These are phyloP conservation scores for Rhizomucor pusillus DNA, from an alignment of 371 early-diverging fungal species.

Conservation along the genomic window DNA sequence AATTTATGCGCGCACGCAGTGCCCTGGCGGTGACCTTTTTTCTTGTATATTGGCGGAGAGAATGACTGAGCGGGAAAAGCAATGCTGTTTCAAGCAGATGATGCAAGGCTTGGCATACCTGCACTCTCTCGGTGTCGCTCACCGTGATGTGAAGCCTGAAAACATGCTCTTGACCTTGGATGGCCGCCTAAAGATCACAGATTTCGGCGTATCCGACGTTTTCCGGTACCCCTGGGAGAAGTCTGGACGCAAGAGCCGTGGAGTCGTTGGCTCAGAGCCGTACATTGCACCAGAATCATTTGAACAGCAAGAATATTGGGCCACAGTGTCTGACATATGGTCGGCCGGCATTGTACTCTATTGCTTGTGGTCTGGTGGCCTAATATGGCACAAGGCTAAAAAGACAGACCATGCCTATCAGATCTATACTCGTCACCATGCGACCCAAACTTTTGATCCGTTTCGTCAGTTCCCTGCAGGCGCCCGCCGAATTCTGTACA, in stretches of 20 bases:
- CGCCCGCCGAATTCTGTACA: constrained; percentile 52
- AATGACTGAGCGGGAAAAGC: constrained; percentile 74
- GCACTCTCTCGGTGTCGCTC: constrained; percentile 94
- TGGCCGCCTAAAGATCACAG: constrained; percentile 91
- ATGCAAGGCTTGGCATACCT: constrained; percentile 86
- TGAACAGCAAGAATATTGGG: constrained; percentile 71
- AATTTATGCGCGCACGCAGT: constrained; percentile 54
- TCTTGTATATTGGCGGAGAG: constrained; percentile 68
- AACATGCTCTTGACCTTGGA: constrained; percentile 86
- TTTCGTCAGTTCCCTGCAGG: constrained; percentile 58
- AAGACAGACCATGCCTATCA: constrained; percentile 63
- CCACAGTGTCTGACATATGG: constrained; percentile 81
- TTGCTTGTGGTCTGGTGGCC: constrained; percentile 53
- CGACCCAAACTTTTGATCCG: constrained; percentile 54
- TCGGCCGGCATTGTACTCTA: constrained; percentile 83
- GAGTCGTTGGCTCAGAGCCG: constrained; percentile 85
- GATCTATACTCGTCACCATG: constrained; percentile 44
- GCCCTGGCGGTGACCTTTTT: constrained; percentile 85
- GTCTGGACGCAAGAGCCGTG: constrained; percentile 66
- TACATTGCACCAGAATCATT: constrained; percentile 92
- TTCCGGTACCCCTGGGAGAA: constrained; percentile 84
- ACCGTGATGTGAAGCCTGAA: constrained; percentile 87
- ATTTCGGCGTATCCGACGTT: constrained; percentile 96
- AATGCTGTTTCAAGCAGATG: constrained; percentile 93
- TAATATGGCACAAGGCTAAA: constrained; percentile 72